Evolutionary conservation across 2,329 filamentous ascomycete genomes (phyloP), one percentile per base, ranked within the genome.

Genomic region (Ploettnerulaceae sp.): DNA sequence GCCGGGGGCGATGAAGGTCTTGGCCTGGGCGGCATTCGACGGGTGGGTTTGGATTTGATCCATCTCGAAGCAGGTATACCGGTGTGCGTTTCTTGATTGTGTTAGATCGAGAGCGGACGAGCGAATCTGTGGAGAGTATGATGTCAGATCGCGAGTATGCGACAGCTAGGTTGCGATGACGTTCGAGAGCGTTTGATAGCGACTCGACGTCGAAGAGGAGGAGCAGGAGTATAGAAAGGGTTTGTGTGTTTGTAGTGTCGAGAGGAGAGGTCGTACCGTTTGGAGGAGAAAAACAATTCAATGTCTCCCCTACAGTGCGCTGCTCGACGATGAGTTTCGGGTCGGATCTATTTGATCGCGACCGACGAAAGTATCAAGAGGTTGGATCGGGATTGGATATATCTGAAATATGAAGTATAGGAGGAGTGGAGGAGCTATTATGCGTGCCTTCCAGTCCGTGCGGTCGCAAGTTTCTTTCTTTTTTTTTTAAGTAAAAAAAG

Each of bases 281-380:
- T 77, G 78, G 71, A 79, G 86, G 89, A 95, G 89, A 95, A 86
- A 74, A 89, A 95, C 89, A 95, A 95, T 68, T 84, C 70, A 95
- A 95, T 95, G 89, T 89, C 85, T 95, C 89, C 86, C 89, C 88
- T 73, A 74, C 74, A 72, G 69, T 67, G 40, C 65, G 68, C 69
- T 71, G 70, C 67, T 59, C 61, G 59, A 60, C 59, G 41, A 37
- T 3, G 38, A 34, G 31, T 43, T 42, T 43, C 32, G 50, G 24
- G 26, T 22, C 36, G 21, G 55, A 54, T 52, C 47, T 52, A 48
- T 43, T n/a, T 33, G 57, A 55, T 55, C 51, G 51, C 45, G 49
- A 48, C 49, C 54, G 49, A 48, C 33, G 39, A 31, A 17, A 46
- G 55, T 41, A 46, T 38, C 43, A 51, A 51, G 55, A 57, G 39